Evolutionary conservation across 306 rosid species (phyloP).

Genomic region (Quercus dentata): DNA sequence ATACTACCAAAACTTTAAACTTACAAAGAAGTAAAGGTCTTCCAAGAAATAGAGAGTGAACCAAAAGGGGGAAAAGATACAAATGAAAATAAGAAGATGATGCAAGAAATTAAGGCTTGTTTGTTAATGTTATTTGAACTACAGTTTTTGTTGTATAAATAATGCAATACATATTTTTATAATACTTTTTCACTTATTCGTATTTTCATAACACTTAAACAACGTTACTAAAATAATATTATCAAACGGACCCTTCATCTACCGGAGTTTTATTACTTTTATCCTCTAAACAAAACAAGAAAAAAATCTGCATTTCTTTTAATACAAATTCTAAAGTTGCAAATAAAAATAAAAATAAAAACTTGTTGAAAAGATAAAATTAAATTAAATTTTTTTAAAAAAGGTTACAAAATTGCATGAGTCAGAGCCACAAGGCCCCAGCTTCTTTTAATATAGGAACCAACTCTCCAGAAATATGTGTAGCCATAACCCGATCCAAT

Average conservation of each 20-base stretch:
- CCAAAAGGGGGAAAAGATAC: no score
- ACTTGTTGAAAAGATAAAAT: not conserved
- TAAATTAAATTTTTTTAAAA: not conserved
- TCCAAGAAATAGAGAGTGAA: not conserved
- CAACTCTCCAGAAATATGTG: slow-evolving; percentile 72
- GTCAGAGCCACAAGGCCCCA: slow-evolving; percentile 67
- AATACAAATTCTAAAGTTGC: not conserved
- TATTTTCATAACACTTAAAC: fast-evolving
- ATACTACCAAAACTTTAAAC: not conserved
- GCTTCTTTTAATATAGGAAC: slow-evolving; percentile 59
- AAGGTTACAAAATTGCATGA: not conserved
- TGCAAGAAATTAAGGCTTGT: no score
- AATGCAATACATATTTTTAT: no score
- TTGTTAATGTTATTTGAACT: no score
- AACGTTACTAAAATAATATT: fast-evolving
- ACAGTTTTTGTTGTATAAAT: fast-evolving
- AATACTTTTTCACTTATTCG: fast-evolving
- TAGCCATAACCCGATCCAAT: slow-evolving; percentile 57
- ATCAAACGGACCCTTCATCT: fast-evolving
- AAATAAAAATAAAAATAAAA: not conserved
- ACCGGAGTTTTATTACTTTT: no score
- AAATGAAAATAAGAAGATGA: no score
- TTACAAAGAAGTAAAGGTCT: not conserved
- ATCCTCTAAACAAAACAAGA: not conserved
- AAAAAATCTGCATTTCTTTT: not conserved